These are phyloP conservation scores for Arachnopeziza araneosa DNA, from an alignment of 2,329 filamentous ascomycete species.

Conservation along the genomic window DNA sequence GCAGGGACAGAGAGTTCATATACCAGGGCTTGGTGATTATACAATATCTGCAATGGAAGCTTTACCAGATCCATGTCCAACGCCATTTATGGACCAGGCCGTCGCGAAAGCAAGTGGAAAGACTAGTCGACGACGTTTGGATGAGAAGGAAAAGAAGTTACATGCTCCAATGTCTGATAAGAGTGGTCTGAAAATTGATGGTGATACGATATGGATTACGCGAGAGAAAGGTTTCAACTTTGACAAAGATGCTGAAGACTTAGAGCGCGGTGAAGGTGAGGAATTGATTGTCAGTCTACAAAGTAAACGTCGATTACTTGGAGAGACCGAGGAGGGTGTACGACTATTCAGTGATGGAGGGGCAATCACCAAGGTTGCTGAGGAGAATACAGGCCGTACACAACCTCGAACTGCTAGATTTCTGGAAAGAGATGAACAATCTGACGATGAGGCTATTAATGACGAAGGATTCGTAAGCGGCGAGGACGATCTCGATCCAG, in stretches of 20 bases:
- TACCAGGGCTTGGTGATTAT: conserved; percentile 88
- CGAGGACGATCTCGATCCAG: conserved; percentile 35
- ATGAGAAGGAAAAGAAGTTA: conserved; percentile 94
- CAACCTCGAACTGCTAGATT: conserved; percentile 52
- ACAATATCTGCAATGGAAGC: conserved; percentile 78
- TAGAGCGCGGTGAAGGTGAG: conserved; percentile 86
- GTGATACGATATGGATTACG: conserved; percentile 89
- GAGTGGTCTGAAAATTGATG: conserved; percentile 90
- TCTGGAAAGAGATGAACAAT: conserved; percentile 53
- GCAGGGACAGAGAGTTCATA: conserved; percentile 78
- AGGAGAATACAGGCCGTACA: conserved; percentile 55
- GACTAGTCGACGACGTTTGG: conserved; percentile 70
- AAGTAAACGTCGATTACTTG: conserved; percentile 72
- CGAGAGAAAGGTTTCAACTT: conserved; percentile 71
- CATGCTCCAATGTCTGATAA: conserved; percentile 99
- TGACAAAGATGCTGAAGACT: conserved; percentile 54
- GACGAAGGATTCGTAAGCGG: conserved; percentile 35
- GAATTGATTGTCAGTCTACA: conserved; percentile 91
- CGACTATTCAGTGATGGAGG: conserved; percentile 79
- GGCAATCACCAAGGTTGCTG: conserved; percentile 53
- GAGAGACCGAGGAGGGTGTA: conserved; percentile 75
- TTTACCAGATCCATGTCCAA: conserved; percentile 91
- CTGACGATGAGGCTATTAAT: conserved; percentile 52
- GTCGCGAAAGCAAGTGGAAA: conserved; percentile 81
- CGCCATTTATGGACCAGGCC: conserved; percentile 83